These are phyloP conservation scores for Wickerhamiella azyma DNA, from an alignment of 805 yeast genomes.

Conservation along the genomic window DNA sequence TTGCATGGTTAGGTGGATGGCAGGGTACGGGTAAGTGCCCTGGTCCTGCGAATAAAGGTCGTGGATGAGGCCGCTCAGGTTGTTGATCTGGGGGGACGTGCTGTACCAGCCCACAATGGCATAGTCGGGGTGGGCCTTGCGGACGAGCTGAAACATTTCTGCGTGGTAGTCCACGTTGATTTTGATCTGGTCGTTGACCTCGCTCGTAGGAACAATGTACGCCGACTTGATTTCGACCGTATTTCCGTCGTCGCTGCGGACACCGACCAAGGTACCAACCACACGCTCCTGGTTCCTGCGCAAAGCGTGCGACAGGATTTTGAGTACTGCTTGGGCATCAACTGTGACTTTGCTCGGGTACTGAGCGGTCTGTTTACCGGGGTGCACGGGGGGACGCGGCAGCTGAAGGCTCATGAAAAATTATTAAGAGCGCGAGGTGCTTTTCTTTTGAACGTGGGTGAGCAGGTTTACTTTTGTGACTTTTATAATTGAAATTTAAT, in stretches of 20 bases:
- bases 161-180: conserved; percentile 68
- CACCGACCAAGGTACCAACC: conserved; percentile 72
- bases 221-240: conserved; percentile 61
- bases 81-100: conserved; percentile 44
- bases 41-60: conserved; percentile 63
- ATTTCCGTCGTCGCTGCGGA: conserved; percentile 70
- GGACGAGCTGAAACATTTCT: conserved; percentile 54
- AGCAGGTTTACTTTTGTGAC: too few species aligned
- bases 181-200: conserved; percentile 59
- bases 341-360: conserved; percentile 32
- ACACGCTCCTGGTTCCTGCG: conserved; percentile 49
- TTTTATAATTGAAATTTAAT: not conserved
- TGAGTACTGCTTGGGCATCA: conserved; percentile 60
- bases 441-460: too few species aligned
- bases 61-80: conserved; percentile 63
- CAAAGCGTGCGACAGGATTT: conserved; percentile 56
- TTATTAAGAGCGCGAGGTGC: too few species aligned
- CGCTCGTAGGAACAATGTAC: conserved; percentile 69
- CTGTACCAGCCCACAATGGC: conserved; percentile 75
- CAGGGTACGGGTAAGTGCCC: conserved; percentile 62
- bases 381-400: conserved; percentile 15
- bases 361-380: conserved; percentile 17
- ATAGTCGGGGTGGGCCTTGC: conserved; percentile 66
- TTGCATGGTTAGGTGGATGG: conserved; percentile 64
- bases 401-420: conserved; percentile 9